These are phyloP conservation scores for Oryza nivara DNA, from an alignment of 176 grass and related monocot genomes.

Conservation along the genomic window DNA sequence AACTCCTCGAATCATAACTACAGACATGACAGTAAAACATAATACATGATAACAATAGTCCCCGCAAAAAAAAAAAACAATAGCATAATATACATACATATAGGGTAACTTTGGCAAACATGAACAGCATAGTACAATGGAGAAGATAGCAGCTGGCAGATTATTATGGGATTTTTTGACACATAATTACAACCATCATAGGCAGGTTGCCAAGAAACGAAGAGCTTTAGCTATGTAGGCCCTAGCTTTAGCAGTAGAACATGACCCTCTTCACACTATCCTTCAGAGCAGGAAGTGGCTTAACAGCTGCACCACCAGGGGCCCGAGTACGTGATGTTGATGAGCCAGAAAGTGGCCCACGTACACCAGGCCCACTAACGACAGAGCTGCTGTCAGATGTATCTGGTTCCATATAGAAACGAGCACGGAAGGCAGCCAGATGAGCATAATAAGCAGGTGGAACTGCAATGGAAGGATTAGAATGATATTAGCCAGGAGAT, in stretches of 20 bases:
- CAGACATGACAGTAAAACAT: not conserved
- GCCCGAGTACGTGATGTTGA: conserved; percentile 29
- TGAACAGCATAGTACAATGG: not conserved
- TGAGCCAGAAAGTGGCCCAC: conserved; percentile 28
- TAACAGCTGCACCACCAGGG: conserved; percentile 40
- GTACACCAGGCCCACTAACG: conserved; percentile 43
- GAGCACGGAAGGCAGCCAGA: conserved; percentile 63
- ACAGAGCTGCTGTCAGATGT: conserved; percentile 54
- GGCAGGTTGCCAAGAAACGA: not conserved
- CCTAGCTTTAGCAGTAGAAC: conserved; percentile 65
- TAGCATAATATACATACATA: not conserved
- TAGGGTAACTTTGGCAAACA: not conserved
- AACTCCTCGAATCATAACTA: not conserved
- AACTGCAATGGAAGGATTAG: conserved; percentile 43
- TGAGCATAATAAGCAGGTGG: conserved; percentile 75
- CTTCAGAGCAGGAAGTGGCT: conserved; percentile 65
- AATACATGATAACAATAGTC: not conserved
- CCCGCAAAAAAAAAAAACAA: not conserved
- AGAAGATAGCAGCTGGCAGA: not conserved
- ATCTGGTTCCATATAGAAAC: conserved; percentile 74
- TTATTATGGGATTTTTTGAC: not conserved
- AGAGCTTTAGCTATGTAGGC: not conserved
- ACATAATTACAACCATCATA: not conserved
- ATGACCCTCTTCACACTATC: conserved; percentile 69
- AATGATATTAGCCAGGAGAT: not conserved